phyloP scores from a whole-genome alignment of 805 yeast genomes.

The Lipomyces mesembrius region DNA sequence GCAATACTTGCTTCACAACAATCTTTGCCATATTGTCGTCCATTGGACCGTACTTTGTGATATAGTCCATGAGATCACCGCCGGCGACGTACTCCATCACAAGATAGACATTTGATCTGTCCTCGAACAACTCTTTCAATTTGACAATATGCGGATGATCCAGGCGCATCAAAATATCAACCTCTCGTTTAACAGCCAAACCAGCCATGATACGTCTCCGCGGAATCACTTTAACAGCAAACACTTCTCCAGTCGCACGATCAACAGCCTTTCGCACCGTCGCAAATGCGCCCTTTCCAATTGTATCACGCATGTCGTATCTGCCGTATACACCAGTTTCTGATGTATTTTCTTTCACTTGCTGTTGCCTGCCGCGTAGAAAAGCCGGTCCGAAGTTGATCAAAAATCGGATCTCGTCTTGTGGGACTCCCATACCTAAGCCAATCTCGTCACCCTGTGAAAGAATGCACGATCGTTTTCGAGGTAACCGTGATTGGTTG shows the following conservation, averaged over 20 bases:
- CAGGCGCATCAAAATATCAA: slow-evolving; percentile 74
- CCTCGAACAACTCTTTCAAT: slow-evolving; percentile 84
- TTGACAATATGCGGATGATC: slow-evolving; percentile 76
- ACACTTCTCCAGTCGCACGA: slow-evolving; percentile 80
- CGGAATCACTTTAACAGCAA: slow-evolving; percentile 88
- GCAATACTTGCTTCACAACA: slow-evolving; percentile 79
- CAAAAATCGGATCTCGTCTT: slow-evolving; percentile 62
- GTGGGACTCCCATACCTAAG: slow-evolving; percentile 82
- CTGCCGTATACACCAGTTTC: slow-evolving; percentile 58
- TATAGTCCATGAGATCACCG: slow-evolving; percentile 97
- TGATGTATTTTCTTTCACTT: neutral
- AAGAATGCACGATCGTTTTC: slow-evolving; percentile 76
- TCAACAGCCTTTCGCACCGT: slow-evolving; percentile 90
- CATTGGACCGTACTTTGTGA: slow-evolving; percentile 82
- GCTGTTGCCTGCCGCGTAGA: slow-evolving; percentile 3
- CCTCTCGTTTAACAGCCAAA: slow-evolving; percentile 83
- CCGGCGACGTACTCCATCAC: slow-evolving; percentile 97
- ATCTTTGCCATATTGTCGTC: slow-evolving; percentile 91
- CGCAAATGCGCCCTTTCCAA: slow-evolving; percentile 99
- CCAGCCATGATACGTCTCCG: slow-evolving; percentile 76
- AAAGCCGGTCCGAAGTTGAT: slow-evolving; percentile 50
- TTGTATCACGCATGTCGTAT: slow-evolving; percentile 79
- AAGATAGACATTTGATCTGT: slow-evolving; percentile 74
- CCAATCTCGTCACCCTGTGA: slow-evolving; percentile 93
- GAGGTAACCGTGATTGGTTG: slow-evolving; percentile 72